Conservation (phyloP, 306 rosid genomes). For the Delonix regia region DNA sequence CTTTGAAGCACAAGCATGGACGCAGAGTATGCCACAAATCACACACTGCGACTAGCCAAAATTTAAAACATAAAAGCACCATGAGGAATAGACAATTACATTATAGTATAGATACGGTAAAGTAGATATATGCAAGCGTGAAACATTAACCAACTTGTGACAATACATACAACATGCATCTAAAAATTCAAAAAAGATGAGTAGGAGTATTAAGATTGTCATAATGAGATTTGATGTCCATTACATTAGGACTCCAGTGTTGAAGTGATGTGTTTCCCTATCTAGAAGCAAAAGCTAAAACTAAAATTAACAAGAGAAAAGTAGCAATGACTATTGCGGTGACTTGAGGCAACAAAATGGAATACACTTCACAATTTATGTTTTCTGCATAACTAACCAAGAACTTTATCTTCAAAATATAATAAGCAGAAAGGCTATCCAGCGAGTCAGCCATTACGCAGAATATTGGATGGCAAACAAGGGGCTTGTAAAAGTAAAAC, state of each 20-base stretch:
- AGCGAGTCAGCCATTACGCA: slow-evolving; percentile 11
- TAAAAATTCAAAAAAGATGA: not conserved
- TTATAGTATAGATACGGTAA: not conserved
- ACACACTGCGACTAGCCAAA: not conserved
- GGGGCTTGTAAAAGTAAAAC: not conserved
- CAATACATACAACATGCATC: not conserved
- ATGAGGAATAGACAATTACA: not conserved
- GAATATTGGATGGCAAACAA: not conserved
- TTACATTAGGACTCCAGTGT: not conserved
- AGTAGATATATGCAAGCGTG: not conserved
- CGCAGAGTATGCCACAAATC: slow-evolving; percentile 17
- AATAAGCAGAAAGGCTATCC: not conserved
- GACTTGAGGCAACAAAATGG: not conserved
- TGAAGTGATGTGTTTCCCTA: slow-evolving; percentile 18
- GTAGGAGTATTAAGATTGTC: not conserved
- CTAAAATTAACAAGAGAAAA: not conserved
- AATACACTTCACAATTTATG: slow-evolving; percentile 19
- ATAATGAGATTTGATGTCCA: slow-evolving; percentile 13
- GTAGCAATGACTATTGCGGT: not conserved
- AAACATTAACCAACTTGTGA: not conserved
- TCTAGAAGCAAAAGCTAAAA: slow-evolving; percentile 15
- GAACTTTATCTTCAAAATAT: slow-evolving; percentile 9
- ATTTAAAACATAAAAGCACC: not conserved
- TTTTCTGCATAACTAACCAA: slow-evolving; percentile 22
- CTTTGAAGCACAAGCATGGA: slow-evolving; percentile 9